A percentile compares a stretch with the other conserved stretches of the same genome.
These are phyloP conservation scores for Colletotrichum abscissum DNA, from an alignment of 2,329 filamentous ascomycete genomes.

Conservation along the genomic window DNA sequence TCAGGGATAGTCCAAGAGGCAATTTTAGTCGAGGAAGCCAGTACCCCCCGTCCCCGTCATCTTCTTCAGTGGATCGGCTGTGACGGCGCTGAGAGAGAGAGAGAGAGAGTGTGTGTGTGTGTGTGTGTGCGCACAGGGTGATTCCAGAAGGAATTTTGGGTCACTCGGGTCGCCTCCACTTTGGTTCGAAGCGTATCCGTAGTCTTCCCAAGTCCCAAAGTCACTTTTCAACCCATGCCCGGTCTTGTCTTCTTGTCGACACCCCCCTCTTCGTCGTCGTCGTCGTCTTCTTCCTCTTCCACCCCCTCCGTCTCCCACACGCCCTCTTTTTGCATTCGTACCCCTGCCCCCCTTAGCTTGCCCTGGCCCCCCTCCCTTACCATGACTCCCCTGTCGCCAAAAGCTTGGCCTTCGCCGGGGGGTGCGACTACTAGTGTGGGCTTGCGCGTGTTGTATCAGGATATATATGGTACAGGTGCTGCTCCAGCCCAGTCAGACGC, in stretches of 20 bases:
- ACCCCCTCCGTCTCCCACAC: neutral
- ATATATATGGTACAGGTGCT: conserved; percentile 39
- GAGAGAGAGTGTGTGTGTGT: neutral
- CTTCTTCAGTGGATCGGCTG: conserved; percentile 36
- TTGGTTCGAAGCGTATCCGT: neutral
- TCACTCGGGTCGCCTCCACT: conserved; percentile 20
- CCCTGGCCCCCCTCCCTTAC: conserved; percentile 18
- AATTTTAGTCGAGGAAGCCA: conserved; percentile 29
- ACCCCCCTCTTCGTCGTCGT: neutral
- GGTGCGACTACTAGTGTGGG: conserved; percentile 31
- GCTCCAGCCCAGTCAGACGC: conserved; percentile 33
- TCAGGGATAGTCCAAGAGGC: conserved; percentile 35
- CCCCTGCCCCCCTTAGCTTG: neutral
- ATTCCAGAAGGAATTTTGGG: conserved; percentile 36
- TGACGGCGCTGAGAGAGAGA: conserved; percentile 15
- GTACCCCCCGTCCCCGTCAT: conserved; percentile 17
- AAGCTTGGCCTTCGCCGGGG: conserved; percentile 33
- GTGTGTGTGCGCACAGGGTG: conserved; percentile 15
- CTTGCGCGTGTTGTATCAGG: conserved; percentile 39
- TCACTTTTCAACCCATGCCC: conserved; percentile 5
- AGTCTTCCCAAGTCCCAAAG: conserved; percentile 16
- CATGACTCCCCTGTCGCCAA: conserved; percentile 30
- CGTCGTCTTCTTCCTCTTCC: neutral
- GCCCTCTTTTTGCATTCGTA: neutral
- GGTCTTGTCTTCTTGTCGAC: neutral